Evolutionary conservation across 139 green algal genomes (phyloP), one percentile per base, ranked within the genome.

Genomic region (Eudorina sp.): DNA sequence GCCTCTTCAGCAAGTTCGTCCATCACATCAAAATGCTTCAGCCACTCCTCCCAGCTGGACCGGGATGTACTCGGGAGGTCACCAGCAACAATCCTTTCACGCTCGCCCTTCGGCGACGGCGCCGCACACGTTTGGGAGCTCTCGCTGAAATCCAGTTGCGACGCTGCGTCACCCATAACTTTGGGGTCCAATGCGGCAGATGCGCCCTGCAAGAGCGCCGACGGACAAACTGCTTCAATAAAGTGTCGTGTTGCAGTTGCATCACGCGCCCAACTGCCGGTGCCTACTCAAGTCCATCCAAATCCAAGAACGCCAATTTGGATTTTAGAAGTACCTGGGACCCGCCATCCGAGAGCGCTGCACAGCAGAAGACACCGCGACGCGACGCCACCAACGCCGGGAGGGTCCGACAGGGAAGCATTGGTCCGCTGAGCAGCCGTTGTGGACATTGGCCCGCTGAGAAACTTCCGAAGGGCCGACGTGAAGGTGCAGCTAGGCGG

Each of bases 1-100:
- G 81, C 81, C 13, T 87, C 81, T 64, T 87, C 81, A 4, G 81
- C 81, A 19, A 87, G 64, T n/a, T 87, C 81, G 31, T 87, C 81
- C 60, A 87, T 87, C 0, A 45, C 7, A 14, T 87, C 81, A 40
- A 87, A 87, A 64, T 87, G 66, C 9, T 21, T 27, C 3, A 87
- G 60, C 81, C 81, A 87, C 45, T 87, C 64, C 19, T 87, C 81
- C 81, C 81, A 87, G 31, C 81, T 87, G 45, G 53, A 53, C 3
- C 31, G 48, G 13, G 64, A 46, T 16, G 5, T 48, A 1, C 18
- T 5, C 4, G 34, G 7, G 23, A 64, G 7, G 4, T 77, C 62
- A 29, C 41, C 55, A 0, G 60, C 43, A 41, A 66, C 41, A 5
- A 86, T 43, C 27, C 60, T 45, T 41, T 85, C 79, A 19, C 79